These are phyloP conservation scores for Tolypocladium nubicola DNA, from an alignment of 2,329 filamentous ascomycete genomes.

Conservation along the genomic window DNA sequence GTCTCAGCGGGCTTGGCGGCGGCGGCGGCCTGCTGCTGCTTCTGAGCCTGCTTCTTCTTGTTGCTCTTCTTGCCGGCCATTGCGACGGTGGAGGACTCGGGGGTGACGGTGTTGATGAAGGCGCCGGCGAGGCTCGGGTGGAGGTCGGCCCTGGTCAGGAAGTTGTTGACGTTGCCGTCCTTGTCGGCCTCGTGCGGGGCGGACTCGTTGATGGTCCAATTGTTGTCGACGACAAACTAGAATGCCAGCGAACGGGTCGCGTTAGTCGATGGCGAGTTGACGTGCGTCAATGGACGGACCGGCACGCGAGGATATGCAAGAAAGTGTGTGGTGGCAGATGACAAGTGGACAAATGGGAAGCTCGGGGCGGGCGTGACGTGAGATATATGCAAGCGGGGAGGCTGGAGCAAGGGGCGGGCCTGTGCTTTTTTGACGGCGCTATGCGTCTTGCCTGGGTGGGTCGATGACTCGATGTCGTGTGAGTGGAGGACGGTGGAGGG, in stretches of 20 bases:
- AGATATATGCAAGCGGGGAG: slow-evolving; percentile 15
- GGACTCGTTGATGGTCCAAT: slow-evolving; percentile 75
- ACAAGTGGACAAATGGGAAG: slow-evolving; percentile 8
- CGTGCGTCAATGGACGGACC: slow-evolving; percentile 3
- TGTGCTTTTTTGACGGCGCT: background rate
- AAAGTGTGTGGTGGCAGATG: slow-evolving; percentile 6
- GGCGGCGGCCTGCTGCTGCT: slow-evolving; percentile 8
- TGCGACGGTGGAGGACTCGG: slow-evolving; percentile 60
- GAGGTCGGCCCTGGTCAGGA: slow-evolving; percentile 68
- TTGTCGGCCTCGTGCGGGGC: slow-evolving; percentile 75
- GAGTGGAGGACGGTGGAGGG: background rate
- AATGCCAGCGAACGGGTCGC: slow-evolving; percentile 7
- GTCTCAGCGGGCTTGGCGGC: slow-evolving; percentile 7
- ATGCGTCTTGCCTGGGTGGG: slow-evolving; percentile 1
- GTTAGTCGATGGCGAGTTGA: slow-evolving; percentile 6
- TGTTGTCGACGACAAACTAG: slow-evolving; percentile 91
- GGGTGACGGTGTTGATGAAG: slow-evolving; percentile 56
- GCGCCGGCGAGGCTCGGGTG: slow-evolving; percentile 28
- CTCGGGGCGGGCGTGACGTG: slow-evolving; percentile 8
- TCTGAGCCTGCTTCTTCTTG: slow-evolving; percentile 25
- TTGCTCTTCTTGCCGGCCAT: slow-evolving; percentile 51
- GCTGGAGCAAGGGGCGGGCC: slow-evolving; percentile 1
- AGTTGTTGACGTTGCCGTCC: slow-evolving; percentile 84
- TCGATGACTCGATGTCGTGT: slow-evolving; percentile 1
- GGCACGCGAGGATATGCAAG: slow-evolving; percentile 1